Base-by-base conservation (phyloP, 139 green algal species). In the Chlorella sorokiniana region DNA sequence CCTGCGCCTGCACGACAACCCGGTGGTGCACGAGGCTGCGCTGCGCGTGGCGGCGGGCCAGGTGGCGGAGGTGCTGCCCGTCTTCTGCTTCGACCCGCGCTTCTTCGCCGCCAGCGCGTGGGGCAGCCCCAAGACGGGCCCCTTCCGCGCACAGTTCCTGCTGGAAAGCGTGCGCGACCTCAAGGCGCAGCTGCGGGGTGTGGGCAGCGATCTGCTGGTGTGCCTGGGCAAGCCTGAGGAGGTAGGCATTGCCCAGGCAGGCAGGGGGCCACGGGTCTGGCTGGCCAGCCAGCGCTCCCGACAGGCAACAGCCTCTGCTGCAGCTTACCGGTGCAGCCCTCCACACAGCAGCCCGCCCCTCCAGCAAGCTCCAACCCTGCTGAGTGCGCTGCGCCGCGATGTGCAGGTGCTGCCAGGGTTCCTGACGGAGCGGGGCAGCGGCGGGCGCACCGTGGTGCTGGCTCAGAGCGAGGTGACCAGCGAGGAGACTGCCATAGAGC, bases 71-170 rank as follows among this genome's bases (percentile, higher is more conserved):
- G 92, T 99, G 14, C 72, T 99, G 40, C 96, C 96, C 20, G 64
- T 98, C 37, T 99, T 96, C 90, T 92, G 87, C 83, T 98, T 98
- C 83, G 96, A 99, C 87, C 92, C 94, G 0, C 86, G 93, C 9
- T 86, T 88, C 70, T 97, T 96, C 81, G 75, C 52, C 16, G 29
- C 65, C 9, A 91, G 84, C 29, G 69, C 71, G 0, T 90, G 81
- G 71, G 93, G 91, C 31, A 83, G 77, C 73, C 81, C 81, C 51
- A 96, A 96, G 86, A 95, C 87, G 23, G 94, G 93, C 16, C 33
- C 87, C 38, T 85, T 84, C 82, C 78, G 94, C 9, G 93, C 94
- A 2, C 76, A 93, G 77, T 99, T 99, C 76, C 63, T 96, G 44
- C 73, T 97, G 38, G 89, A 98, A 82, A 90, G 83, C 14, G 95